A percentile compares a stretch with the other conserved stretches of the same genome.
Conservation (phyloP, 768 basidiomycete genomes). For the Phanerochaete carnosa region DNA sequence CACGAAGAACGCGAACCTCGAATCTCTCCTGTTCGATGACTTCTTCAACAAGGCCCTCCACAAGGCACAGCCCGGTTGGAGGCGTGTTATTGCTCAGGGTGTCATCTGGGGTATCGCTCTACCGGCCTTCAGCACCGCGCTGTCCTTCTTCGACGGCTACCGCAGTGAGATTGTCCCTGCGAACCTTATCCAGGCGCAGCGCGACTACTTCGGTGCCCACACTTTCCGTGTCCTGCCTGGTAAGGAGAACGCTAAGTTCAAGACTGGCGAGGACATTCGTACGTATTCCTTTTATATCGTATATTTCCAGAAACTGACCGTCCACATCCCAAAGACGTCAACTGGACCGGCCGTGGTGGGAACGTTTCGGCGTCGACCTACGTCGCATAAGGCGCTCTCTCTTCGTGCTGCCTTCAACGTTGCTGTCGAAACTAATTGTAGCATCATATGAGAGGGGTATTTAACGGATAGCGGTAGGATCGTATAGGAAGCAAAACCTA, state of each 20-base stretch:
- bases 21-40: slow-evolving; percentile 91
- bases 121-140: slow-evolving; percentile 96
- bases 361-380: slow-evolving; percentile 90
- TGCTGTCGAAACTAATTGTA: neutral
- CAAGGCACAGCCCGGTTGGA: slow-evolving; percentile 96
- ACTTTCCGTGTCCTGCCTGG: slow-evolving; percentile 94
- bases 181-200: slow-evolving; percentile 89
- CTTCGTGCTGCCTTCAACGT: neutral
- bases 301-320: neutral
- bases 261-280: slow-evolving; percentile 85
- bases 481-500: slow-evolving; percentile 3
- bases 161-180: slow-evolving; percentile 93
- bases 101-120: slow-evolving; percentile 97
- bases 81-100: slow-evolving; percentile 93
- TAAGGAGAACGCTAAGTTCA: slow-evolving; percentile 82
- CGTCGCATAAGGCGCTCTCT: slow-evolving; percentile 44
- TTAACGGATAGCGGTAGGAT: neutral
- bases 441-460: neutral
- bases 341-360: slow-evolving; percentile 98
- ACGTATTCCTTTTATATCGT: slow-evolving; percentile 30
- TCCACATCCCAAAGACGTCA: slow-evolving; percentile 58
- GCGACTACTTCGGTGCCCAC: slow-evolving; percentile 99
- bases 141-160: slow-evolving; percentile 99
- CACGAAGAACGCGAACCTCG: slow-evolving; percentile 76
- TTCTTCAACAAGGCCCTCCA: slow-evolving; percentile 98